A percentile compares a stretch with the other conserved stretches of the same genome.
Conservation (phyloP, 129 eudicot genomes). For the Chrysanthemum makinoi region DNA sequence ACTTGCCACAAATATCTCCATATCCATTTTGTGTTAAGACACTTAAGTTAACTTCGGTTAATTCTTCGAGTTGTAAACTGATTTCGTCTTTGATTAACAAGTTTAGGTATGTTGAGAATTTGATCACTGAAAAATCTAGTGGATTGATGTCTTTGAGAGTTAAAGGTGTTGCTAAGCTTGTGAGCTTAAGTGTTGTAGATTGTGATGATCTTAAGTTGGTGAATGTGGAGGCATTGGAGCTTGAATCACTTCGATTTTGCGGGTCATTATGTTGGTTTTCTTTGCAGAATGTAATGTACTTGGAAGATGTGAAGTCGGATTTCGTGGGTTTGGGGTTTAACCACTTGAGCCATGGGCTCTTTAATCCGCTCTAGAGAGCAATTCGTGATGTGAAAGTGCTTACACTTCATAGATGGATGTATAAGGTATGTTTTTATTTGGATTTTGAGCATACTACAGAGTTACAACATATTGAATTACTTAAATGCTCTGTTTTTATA, state of each 20-base stretch:
- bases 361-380: constrained; percentile 9
- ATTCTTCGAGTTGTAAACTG: constrained; percentile 11
- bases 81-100: constrained; percentile 26
- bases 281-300: neutral
- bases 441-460: neutral
- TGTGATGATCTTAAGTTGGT: constrained; percentile 26
- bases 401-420: constrained; percentile 30
- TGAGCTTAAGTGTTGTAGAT: constrained; percentile 10
- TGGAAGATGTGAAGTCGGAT: constrained; percentile 15
- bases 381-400: constrained; percentile 18
- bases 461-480: neutral
- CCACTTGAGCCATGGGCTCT: neutral
- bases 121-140: constrained; percentile 28
- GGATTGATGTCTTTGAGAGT: constrained; percentile 30
- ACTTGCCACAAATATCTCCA: constrained; percentile 19
- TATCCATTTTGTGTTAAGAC: constrained; percentile 14
- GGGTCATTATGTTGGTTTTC: constrained; percentile 22
- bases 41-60: constrained; percentile 25
- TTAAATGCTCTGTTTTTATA: neutral
- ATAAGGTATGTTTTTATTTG: neutral
- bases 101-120: constrained; percentile 29
- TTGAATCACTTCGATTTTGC: constrained; percentile 12
- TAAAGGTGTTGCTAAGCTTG: constrained; percentile 20
- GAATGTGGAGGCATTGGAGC: constrained; percentile 18
- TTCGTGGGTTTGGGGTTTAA: constrained; percentile 14